These are phyloP conservation scores for Malassezia slooffiae DNA, from an alignment of 1,284 basidiomycete genomes.

Conservation along the genomic window DNA sequence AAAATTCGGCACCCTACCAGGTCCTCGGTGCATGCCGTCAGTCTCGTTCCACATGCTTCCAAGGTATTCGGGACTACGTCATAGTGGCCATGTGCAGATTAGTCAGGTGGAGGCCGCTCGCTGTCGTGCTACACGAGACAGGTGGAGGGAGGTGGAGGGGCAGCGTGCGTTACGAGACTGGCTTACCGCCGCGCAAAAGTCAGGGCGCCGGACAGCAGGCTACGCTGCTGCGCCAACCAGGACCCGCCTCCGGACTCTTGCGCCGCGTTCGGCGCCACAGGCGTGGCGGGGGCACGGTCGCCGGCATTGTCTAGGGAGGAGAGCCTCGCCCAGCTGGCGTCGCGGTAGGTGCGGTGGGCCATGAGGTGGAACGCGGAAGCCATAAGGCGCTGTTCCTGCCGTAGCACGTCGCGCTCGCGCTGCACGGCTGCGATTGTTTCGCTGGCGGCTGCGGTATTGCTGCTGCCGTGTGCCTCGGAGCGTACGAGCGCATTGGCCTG, in stretches of 20 bases:
- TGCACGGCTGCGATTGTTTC: neutral
- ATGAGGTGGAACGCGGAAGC: conserved; percentile 12
- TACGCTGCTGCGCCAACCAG: conserved; percentile 13
- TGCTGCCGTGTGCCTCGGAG: too few relatives aligned
- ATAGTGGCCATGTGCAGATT: too few relatives aligned
- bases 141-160: too few relatives aligned
- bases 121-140: too few relatives aligned
- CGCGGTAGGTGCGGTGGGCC: conserved; percentile 4
- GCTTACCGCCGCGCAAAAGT: conserved; percentile 1
- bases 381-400: conserved; percentile 11
- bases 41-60: too few relatives aligned
- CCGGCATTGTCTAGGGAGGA: neutral
- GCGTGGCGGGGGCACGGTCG: neutral
- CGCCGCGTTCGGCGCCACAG: neutral
- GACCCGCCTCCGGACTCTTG: too few relatives aligned
- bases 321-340: neutral
- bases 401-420: conserved; percentile 12
- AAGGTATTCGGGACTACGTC: too few relatives aligned
- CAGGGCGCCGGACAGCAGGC: conserved; percentile 4
- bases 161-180: too few relatives aligned
- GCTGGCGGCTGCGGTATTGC: too few relatives aligned
- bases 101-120: too few relatives aligned
- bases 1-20: too few relatives aligned
- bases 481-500: neutral
- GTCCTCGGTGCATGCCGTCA: too few relatives aligned